These are phyloP conservation scores for Trichocladium uniseriatum DNA, from an alignment of 495 filamentous ascomycete species.

Conservation along the genomic window DNA sequence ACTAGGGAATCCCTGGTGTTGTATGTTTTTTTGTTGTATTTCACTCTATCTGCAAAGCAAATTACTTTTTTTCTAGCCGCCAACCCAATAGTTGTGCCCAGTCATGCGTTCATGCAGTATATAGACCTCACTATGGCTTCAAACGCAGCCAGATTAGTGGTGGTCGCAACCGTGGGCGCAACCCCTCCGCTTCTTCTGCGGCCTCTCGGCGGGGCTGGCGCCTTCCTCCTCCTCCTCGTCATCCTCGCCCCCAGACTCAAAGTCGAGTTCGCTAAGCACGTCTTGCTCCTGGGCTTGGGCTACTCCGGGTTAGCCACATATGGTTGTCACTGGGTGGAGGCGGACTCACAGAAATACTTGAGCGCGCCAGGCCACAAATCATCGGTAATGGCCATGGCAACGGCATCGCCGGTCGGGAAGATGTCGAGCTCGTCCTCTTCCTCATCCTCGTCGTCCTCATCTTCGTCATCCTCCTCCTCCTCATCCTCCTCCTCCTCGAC, in stretches of 20 bases:
- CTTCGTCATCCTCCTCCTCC: slow-evolving; percentile 33
- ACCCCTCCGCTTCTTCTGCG: slow-evolving; percentile 39
- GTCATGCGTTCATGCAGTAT: background rate
- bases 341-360: slow-evolving; percentile 76
- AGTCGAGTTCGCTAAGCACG: slow-evolving; percentile 47
- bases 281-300: slow-evolving; percentile 55
- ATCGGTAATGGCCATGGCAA: slow-evolving; percentile 71
- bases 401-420: slow-evolving; percentile 68
- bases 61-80: slow-evolving; percentile 4
- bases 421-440: slow-evolving; percentile 56
- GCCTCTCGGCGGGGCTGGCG: slow-evolving; percentile 28
- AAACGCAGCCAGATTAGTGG: slow-evolving; percentile 5
- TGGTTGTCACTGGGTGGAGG: background rate
- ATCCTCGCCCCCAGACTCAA: slow-evolving; percentile 44
- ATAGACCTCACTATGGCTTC: background rate
- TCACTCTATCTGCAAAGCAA: background rate
- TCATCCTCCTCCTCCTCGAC: slow-evolving; percentile 41
- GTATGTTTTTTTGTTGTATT: background rate
- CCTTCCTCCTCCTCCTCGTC: slow-evolving; percentile 36
- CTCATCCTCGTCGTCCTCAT: slow-evolving; percentile 45
- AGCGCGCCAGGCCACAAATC: slow-evolving; percentile 81
- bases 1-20: background rate
- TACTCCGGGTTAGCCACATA: slow-evolving; percentile 20
- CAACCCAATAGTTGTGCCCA: background rate
- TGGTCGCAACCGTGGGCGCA: slow-evolving; percentile 15